Evolutionary conservation across 192 early-diverging fungal species (phyloP).

Genomic region (Podila minutissima): DNA sequence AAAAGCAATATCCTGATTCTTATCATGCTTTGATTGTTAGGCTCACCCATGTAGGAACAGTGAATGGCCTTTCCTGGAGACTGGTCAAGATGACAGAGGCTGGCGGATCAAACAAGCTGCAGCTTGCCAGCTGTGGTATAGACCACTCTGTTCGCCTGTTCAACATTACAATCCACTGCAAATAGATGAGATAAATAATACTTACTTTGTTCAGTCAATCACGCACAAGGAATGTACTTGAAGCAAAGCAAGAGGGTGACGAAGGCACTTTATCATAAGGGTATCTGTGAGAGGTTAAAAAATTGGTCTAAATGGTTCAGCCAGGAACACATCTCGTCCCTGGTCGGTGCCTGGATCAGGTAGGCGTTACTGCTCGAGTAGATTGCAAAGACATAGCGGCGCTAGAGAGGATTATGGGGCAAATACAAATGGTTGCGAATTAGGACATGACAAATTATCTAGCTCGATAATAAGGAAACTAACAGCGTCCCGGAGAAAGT

Average conservation of each 20-base stretch:
- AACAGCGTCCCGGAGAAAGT: neutral
- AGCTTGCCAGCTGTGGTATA: slow-evolving; percentile 74
- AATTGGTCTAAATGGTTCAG: slow-evolving; percentile 40
- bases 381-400: slow-evolving; percentile 73
- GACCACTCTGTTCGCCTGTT: slow-evolving; percentile 83
- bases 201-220: neutral
- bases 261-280: neutral
- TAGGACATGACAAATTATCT: neutral
- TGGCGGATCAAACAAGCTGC: slow-evolving; percentile 26
- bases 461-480: neutral
- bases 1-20: slow-evolving; percentile 22
- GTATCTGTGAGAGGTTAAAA: slow-evolving; percentile 46
- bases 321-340: slow-evolving; percentile 67
- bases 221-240: too few relatives aligned
- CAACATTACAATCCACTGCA: slow-evolving; percentile 42
- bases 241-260: neutral
- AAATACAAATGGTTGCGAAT: neutral
- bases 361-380: slow-evolving; percentile 73
- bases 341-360: slow-evolving; percentile 69
- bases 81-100: slow-evolving; percentile 20
- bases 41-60: slow-evolving; percentile 62
- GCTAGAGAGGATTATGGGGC: slow-evolving; percentile 40
- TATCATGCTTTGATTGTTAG: slow-evolving; percentile 8
- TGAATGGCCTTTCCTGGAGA: slow-evolving; percentile 76
- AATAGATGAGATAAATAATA: neutral